phyloP scores from a whole-genome alignment of 2,329 filamentous ascomycete genomes.

The Beauveria australis region DNA sequence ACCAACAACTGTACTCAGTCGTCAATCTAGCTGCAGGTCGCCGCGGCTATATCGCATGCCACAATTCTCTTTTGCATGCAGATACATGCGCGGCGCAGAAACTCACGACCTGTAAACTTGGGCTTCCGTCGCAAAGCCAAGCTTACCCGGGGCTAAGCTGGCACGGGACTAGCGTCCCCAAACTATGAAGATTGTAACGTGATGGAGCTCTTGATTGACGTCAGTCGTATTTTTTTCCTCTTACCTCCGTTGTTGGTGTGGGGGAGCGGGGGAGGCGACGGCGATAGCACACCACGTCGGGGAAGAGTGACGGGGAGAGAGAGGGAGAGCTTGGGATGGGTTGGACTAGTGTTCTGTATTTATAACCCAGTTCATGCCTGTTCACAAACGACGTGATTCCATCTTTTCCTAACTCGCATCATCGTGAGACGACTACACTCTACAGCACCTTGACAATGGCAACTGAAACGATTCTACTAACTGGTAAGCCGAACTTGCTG shows the following conservation, averaged over 20 bases:
- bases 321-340: background rate
- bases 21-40: no score
- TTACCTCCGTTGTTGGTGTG: background rate
- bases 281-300: background rate
- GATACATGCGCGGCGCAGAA: no score
- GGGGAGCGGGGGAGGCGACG: background rate
- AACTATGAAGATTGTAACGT: background rate
- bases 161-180: background rate
- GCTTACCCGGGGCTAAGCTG: no score
- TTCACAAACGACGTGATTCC: background rate
- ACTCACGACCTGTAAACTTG: background rate
- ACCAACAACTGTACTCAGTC: no score
- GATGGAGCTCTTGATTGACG: conserved; percentile 5
- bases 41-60: no score
- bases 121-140: background rate
- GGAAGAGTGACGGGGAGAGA: background rate
- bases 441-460: background rate
- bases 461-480: conserved; percentile 4
- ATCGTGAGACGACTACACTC: background rate
- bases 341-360: background rate
- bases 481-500: background rate
- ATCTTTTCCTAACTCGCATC: background rate
- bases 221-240: background rate
- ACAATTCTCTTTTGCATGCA: no score
- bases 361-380: background rate